phyloP scores from a whole-genome alignment of 805 yeast genomes.

The Myxozyma melibiosi region DNA sequence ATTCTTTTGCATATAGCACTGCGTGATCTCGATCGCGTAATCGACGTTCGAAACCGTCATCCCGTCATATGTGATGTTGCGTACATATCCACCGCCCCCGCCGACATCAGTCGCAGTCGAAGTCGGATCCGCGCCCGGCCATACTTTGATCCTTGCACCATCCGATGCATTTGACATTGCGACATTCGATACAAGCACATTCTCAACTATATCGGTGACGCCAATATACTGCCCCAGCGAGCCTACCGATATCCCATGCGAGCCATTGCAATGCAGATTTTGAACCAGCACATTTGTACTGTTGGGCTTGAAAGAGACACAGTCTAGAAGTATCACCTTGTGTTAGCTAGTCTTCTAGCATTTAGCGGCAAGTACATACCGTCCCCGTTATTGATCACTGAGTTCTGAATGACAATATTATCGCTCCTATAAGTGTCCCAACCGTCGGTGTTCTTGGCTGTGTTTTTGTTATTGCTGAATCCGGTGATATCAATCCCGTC shows the following conservation, averaged over 20 bases:
- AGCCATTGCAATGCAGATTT: neutral
- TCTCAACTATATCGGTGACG: neutral
- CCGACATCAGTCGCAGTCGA: neutral
- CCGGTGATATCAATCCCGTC: neutral
- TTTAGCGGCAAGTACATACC: no score
- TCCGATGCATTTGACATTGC: neutral
- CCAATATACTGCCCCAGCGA: neutral
- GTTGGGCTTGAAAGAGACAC: slow-evolving; percentile 1
- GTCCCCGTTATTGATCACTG: neutral
- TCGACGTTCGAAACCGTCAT: neutral
- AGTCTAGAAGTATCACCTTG: no score
- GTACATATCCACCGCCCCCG: neutral
- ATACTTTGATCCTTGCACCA: slow-evolving; percentile 1
- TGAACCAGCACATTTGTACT: neutral
- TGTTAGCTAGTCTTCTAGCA: no score
- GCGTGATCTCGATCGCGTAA: neutral
- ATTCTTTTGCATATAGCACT: neutral
- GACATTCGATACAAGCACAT: neutral
- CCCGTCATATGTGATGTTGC: neutral
- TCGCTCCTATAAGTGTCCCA: neutral
- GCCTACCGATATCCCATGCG: slow-evolving; percentile 3
- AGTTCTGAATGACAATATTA: neutral
- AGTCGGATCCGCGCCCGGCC: neutral
- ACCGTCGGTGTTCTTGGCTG: slow-evolving; percentile 1
- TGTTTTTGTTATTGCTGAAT: neutral